Conservation (phyloP, 2,329 filamentous ascomycete genomes). For the Penicillium hordei region DNA sequence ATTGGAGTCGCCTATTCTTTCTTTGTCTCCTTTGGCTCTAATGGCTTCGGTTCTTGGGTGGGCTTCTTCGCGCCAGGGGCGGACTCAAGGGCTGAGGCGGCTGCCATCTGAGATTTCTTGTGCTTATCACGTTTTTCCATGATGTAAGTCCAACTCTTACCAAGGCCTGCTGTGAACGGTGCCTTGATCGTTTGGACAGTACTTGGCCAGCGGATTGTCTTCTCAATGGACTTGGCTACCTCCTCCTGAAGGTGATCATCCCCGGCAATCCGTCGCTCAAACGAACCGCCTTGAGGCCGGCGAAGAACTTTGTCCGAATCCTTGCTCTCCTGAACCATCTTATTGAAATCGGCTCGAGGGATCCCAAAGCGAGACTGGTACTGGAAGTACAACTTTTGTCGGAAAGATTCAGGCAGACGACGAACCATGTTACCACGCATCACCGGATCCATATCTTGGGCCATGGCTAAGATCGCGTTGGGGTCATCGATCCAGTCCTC, state of each 20-base stretch:
- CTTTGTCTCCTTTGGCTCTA: conserved; percentile 18
- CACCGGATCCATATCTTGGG: conserved; percentile 89
- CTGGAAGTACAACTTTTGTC: conserved; percentile 86
- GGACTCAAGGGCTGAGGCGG: conserved; percentile 19
- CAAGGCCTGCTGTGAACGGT: conserved; percentile 71
- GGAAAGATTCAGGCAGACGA: conserved; percentile 80
- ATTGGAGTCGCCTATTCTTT: background rate
- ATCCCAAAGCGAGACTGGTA: conserved; percentile 91
- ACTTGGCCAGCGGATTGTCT: conserved; percentile 90
- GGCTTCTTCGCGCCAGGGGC: background rate
- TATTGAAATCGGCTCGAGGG: conserved; percentile 76
- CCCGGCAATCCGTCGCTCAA: conserved; percentile 79
- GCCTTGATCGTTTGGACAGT: conserved; percentile 85
- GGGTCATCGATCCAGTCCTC: conserved; percentile 64
- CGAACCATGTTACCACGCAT: conserved; percentile 96
- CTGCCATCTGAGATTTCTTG: conserved; percentile 37
- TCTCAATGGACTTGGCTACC: conserved; percentile 74
- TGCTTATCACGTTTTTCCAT: conserved; percentile 76
- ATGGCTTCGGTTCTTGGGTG: background rate
- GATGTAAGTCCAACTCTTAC: conserved; percentile 71
- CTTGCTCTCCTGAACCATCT: conserved; percentile 74
- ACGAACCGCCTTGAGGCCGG: conserved; percentile 74
- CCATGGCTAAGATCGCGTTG: conserved; percentile 64
- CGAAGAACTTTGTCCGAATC: conserved; percentile 68
- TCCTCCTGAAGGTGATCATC: conserved; percentile 68